Conservation (phyloP, 2,329 filamentous ascomycete species). For the Pseudopithomyces maydicus region DNA sequence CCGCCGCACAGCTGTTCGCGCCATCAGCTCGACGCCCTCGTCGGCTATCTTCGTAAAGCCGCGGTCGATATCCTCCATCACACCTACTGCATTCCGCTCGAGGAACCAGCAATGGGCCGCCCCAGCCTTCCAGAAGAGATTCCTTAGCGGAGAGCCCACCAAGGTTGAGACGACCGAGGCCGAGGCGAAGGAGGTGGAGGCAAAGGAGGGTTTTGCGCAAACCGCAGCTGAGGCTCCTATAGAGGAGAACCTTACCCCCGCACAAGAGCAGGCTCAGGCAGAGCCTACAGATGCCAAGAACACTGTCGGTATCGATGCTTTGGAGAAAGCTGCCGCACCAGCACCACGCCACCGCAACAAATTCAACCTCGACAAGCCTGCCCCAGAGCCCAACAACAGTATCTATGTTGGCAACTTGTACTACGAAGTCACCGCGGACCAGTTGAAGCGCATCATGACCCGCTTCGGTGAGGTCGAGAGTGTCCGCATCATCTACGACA, state of each 20-base stretch:
- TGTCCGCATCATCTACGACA: conserved; percentile 64
- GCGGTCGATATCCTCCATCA: conserved; percentile 41
- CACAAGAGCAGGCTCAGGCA: conserved; percentile 30
- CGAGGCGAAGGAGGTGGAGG: conserved; percentile 29
- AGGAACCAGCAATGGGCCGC: conserved; percentile 47
- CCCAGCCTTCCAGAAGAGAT: conserved; percentile 52
- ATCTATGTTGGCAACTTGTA: conserved; percentile 73
- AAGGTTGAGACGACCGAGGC: conserved; percentile 44
- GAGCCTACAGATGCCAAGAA: conserved; percentile 30
- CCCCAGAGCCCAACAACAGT: conserved; percentile 39
- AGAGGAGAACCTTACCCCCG: conserved; percentile 38
- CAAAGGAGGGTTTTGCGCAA: conserved; percentile 39
- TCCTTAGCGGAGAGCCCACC: conserved; percentile 53
- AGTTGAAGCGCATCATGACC: conserved; percentile 64
- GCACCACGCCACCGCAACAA: background rate
- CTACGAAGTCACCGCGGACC: conserved; percentile 68
- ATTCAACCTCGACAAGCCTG: conserved; percentile 4
- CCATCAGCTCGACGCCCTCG: conserved; percentile 55
- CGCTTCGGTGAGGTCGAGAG: conserved; percentile 62
- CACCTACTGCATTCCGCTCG: conserved; percentile 35
- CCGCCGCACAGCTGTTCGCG: conserved; percentile 62
- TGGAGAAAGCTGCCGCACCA: conserved; percentile 20
- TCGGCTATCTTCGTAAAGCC: conserved; percentile 50
- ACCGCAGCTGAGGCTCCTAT: conserved; percentile 41
- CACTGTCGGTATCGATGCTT: conserved; percentile 32